Conservation (phyloP, 1,284 basidiomycete species). For the Entoloma clypeatum region DNA sequence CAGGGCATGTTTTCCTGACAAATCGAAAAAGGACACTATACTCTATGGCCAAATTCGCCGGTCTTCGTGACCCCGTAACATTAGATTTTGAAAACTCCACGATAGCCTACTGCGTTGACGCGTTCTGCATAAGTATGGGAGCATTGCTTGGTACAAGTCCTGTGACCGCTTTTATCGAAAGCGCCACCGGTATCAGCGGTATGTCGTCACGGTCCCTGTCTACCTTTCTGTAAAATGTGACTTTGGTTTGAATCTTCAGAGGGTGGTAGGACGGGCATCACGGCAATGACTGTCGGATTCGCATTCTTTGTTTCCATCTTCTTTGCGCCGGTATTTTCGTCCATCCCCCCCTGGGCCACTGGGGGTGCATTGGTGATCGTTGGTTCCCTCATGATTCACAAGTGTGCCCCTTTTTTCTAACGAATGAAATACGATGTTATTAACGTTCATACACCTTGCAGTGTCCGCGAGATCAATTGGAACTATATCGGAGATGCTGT, state of each 20-base stretch:
- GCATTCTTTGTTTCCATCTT: conserved; percentile 86
- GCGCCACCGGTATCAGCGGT: conserved; percentile 73
- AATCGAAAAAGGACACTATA: conserved; percentile 70
- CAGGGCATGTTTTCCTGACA: conserved; percentile 1
- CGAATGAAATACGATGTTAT: too few species aligned
- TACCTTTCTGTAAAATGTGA: conserved; percentile 1
- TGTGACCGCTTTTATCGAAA: conserved; percentile 86
- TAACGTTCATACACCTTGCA: too few species aligned
- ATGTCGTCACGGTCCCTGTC: conserved; percentile 18
- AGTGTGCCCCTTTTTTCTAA: conserved; percentile 48
- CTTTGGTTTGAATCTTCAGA: conserved; percentile 46
- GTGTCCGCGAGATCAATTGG: conserved; percentile 86
- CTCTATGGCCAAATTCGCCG: conserved; percentile 92
- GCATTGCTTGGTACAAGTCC: conserved; percentile 84
- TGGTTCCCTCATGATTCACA: conserved; percentile 87
- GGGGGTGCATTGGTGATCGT: conserved; percentile 86
- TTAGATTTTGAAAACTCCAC: conserved; percentile 87
- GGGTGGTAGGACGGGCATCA: conserved; percentile 86
- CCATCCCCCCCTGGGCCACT: conserved; percentile 86
- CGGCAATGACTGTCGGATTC: conserved; percentile 71
- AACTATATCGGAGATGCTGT: conserved; percentile 83
- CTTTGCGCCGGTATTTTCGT: conserved; percentile 88
- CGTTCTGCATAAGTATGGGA: conserved; percentile 78
- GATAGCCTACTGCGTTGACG: conserved; percentile 82
- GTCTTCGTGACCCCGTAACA: conserved; percentile 79